Percentiles rank a stretch among this genome's conserved stretches.
Conservation (phyloP, 306 rosid genomes). For the Medicago lupulina region DNA sequence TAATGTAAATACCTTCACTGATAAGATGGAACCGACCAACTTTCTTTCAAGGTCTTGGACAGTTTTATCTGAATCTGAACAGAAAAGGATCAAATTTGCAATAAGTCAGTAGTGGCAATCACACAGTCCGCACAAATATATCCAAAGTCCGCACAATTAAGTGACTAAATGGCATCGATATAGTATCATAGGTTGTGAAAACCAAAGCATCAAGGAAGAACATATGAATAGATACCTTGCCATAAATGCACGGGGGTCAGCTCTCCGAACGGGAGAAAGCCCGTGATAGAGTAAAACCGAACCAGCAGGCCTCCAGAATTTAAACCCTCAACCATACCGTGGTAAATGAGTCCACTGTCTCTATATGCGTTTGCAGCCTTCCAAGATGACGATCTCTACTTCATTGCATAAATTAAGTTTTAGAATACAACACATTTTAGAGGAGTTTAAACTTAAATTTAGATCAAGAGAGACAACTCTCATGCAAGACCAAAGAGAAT, state of each 20-base stretch:
- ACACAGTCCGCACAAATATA: too few species aligned
- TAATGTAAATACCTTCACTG: slow-evolving; percentile 65
- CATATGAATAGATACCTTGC: slow-evolving; percentile 58
- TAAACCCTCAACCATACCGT: slow-evolving; percentile 77
- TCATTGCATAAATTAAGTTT: slow-evolving; percentile 80
- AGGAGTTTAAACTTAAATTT: background rate
- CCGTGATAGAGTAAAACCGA: slow-evolving; percentile 71
- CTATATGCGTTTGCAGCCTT: slow-evolving; percentile 67
- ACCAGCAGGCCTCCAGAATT: slow-evolving; percentile 79
- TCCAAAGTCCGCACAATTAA: slow-evolving; percentile 1
- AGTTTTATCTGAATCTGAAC: slow-evolving; percentile 64
- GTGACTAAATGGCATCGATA: background rate
- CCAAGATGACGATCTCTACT: slow-evolving; percentile 94
- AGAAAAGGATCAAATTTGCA: slow-evolving; percentile 29
- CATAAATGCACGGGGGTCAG: slow-evolving; percentile 77
- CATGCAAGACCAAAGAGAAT: background rate
- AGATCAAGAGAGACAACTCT: background rate
- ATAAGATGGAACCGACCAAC: slow-evolving; percentile 58
- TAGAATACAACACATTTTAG: slow-evolving; percentile 45
- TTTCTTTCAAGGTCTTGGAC: slow-evolving; percentile 75
- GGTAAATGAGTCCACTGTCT: slow-evolving; percentile 64
- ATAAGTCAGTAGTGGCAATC: slow-evolving; percentile 40
- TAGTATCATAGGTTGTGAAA: slow-evolving; percentile 3
- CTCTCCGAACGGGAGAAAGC: slow-evolving; percentile 87
- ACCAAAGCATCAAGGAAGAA: background rate